Base-by-base conservation (phyloP, 805 yeast genomes). In the Blastobotrys mokoenaii region DNA sequence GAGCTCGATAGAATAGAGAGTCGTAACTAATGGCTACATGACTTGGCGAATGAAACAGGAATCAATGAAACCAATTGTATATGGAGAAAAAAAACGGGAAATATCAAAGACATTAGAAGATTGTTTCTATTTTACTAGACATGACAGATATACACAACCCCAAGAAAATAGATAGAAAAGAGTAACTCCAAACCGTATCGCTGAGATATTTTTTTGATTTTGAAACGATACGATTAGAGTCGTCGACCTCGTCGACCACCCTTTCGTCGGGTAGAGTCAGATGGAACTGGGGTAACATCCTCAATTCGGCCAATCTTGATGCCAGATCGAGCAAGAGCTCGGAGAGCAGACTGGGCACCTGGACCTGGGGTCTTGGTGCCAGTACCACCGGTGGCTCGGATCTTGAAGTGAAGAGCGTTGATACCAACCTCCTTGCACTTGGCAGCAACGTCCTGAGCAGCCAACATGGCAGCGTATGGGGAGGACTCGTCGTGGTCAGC, bases 221-320 rank as follows among this genome's bases (percentile, higher is more conserved):
- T 8, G 27, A 4, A 40, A 10, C 17, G 30, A 40, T n/a, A n/a
- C 18, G 31, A 17, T 20, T 32, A 86, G 77, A 89, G 84, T 85
- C 99, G 88, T 84, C 98, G 90, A 90, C 99, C 99, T 83, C 99
- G 89, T 82, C 98, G 93, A 86, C 99, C 99, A 87, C 98, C 98
- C 95, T 93, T 94, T 87, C 90, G 86, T 84, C 99, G 93, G 74
- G 98, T 94, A 67, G 97, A 89, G 77, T 93, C 99, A 63, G 98
- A 93, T 74, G 99, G 99, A 67, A 93, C 89, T 74, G 98, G 98
- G 64, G 99, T 93, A 63, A 93, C 98, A 74, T 93, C 99, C 81
- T 94, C 99, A 65, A 93, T 93, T 78, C 99, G 88, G 67, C 99
- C 99, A 62, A 93, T 93, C 83, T 95, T 89, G 76, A 93, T 80